Percentiles rank a stretch among this genome's conserved stretches.
Evolutionary conservation across 306 rosid species (phyloP).

Genomic region (Rosa chinensis): DNA sequence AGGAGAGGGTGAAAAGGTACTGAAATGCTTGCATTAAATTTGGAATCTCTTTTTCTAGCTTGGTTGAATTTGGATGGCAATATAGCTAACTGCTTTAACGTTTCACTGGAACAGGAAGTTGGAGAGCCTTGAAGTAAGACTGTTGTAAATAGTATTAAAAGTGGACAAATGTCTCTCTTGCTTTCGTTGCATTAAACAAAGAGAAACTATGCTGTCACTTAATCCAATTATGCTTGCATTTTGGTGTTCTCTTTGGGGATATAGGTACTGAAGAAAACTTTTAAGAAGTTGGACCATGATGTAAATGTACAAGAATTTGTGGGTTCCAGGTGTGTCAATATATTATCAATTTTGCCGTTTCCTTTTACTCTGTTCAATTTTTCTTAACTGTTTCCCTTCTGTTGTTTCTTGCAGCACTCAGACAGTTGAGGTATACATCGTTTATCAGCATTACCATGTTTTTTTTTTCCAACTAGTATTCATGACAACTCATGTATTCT

Average conservation of each 20-base stretch:
- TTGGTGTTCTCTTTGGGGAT: slow-evolving; percentile 32
- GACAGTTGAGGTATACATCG: slow-evolving; percentile 51
- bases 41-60: slow-evolving; percentile 7
- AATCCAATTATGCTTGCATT: slow-evolving; percentile 13
- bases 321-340: slow-evolving; percentile 54
- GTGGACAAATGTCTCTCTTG: slow-evolving; percentile 9
- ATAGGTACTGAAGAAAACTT: slow-evolving; percentile 77
- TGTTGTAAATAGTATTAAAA: slow-evolving; percentile 13
- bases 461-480: slow-evolving; percentile 23
- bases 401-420: slow-evolving; percentile 56
- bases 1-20: slow-evolving; percentile 80
- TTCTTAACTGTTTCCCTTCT: slow-evolving; percentile 20
- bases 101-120: slow-evolving; percentile 60
- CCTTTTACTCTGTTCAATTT: slow-evolving; percentile 19
- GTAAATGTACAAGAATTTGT: slow-evolving; percentile 67
- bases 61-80: slow-evolving; percentile 22
- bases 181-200: slow-evolving; percentile 3
- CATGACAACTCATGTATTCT: slow-evolving; percentile 20
- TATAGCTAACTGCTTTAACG: slow-evolving; percentile 26
- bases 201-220: background rate
- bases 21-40: slow-evolving; percentile 7
- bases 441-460: slow-evolving; percentile 20
- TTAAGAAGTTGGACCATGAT: slow-evolving; percentile 79
- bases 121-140: slow-evolving; percentile 87
- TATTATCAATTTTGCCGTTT: slow-evolving; percentile 24